Conservation (phyloP, 2,329 filamentous ascomycete genomes). For the Nigrospora sphaerica region DNA sequence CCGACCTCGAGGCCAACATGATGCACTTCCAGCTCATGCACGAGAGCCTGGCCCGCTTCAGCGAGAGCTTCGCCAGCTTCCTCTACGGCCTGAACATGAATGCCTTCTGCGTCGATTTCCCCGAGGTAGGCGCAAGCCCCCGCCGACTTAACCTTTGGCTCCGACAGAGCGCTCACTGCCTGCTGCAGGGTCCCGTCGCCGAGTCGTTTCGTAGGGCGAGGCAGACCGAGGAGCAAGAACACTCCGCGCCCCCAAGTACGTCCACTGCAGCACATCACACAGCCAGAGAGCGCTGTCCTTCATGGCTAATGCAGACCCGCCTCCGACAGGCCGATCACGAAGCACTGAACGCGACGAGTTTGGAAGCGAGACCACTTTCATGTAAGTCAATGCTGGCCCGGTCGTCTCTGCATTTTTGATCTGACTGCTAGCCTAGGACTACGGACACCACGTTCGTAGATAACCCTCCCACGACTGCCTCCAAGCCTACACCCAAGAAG, state of each 20-base stretch:
- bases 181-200: slow-evolving; percentile 62
- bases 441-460: slow-evolving; percentile 90
- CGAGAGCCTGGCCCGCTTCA: slow-evolving; percentile 86
- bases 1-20: slow-evolving; percentile 93
- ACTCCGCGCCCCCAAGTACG: slow-evolving; percentile 7
- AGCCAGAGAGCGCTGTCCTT: neutral
- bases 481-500: slow-evolving; percentile 38
- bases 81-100: slow-evolving; percentile 98
- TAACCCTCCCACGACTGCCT: slow-evolving; percentile 58
- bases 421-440: slow-evolving; percentile 48
- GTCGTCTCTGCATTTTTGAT: slow-evolving; percentile 5
- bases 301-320: no score
- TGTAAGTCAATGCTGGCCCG: slow-evolving; percentile 43
- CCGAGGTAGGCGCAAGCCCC: slow-evolving; percentile 55
- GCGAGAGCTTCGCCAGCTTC: slow-evolving; percentile 92
- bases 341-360: slow-evolving; percentile 25
- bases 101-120: slow-evolving; percentile 96
- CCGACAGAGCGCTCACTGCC: no score
- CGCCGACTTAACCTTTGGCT: neutral
- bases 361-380: slow-evolving; percentile 74
- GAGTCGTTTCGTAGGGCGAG: slow-evolving; percentile 73
- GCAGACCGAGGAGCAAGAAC: slow-evolving; percentile 42
- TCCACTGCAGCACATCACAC: neutral
- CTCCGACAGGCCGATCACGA: slow-evolving; percentile 13
- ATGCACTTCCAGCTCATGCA: slow-evolving; percentile 97